Base-by-base conservation (phyloP, 2,329 filamentous ascomycete species). In the Sphaerulina vaccinii region DNA sequence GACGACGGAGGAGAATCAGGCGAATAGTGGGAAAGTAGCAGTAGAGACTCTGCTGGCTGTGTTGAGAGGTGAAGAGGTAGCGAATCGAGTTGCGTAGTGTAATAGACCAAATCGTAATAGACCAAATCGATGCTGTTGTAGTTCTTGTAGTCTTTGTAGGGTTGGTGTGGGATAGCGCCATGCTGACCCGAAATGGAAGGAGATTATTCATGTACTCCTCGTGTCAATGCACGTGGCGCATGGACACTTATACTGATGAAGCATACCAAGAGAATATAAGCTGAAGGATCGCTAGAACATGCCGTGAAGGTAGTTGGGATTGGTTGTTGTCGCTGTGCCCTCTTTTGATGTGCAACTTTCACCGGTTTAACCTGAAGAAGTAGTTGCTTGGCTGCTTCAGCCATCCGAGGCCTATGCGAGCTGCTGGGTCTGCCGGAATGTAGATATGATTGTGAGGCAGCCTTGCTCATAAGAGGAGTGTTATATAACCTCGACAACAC, bases 1-100 rank as follows among this genome's bases (percentile, higher is more conserved):
- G 1, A 70, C 75, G 0, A 78, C 76, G 1, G 59, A 57, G 3
- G 62, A 69, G 47, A 71, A 66, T 3, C 73, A 73, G 53, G 63
- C 65, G 36, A 61, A 62, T 11, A 70, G 67, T 38, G 70, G 69
- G 0, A 65, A 64, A 49, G 65, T 65, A 18, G 71, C 70, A 8
- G 64, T 73, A 2, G 66, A 72, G 32, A 68, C 53, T 13, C 36
- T 56, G 18, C 19, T 61, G 41, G 46, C 46, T 19, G 48, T 61
- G 23, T 18, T 61, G 29, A 29, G 50, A 8, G 52, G 54, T 16
- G 38, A 50, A n/a, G 49, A 52, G 18, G 57, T 58, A 19, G 23
- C 47, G 8, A 58, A 56, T 48, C 45, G 54, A 15, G 29, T 59
- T 10, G 49, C 46, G 15, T 59, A 43, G 46, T 35, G 32, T 35